Evolutionary conservation across 257 asterid genomes (phyloP), one percentile per base, ranked within the genome.

Genomic region (Solanum sparsipilum): DNA sequence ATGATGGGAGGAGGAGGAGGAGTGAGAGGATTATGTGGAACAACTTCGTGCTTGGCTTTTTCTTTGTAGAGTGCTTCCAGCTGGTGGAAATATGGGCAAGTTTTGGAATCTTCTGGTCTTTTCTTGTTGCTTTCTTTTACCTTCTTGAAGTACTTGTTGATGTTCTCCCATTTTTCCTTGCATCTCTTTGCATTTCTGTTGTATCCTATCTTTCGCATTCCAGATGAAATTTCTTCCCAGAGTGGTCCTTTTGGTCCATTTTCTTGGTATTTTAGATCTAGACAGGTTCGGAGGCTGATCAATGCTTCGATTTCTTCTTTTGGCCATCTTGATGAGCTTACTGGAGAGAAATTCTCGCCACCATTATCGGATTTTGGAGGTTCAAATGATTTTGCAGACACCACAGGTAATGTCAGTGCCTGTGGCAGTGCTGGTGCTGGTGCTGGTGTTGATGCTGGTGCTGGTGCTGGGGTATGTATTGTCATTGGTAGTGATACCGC

Each of bases 121-220:
- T 93, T 96, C 95, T 94, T 96, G 92, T 89, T 94, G 89, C 89
- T 90, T 56, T 96, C 96, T 79, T 93, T 96, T 1, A 96, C 95
- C 90, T 95, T 96, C 89, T 97, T 94, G 87, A 94, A 95, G 86
- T 96, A 95, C 81, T 96, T 96, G 90, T 96, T 96, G 70, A 96
- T 96, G 87, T 96, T 96, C 90, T 96, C 98, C 98, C 98, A 96
- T 90, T 96, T 96, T 93, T 96, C 98, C 41, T 96, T 96, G 92
- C 98, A 96, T 88, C 98, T 92, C 83, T 94, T 96, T 48, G 95
- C 93, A 88, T 91, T 96, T 70, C 98, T 95, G 15, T 88, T 90
- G 93, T 93, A 95, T 2, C 98, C 98, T 90, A 94, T 35, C 71
- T 94, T 95, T 89, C 56, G 58, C 98, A 96, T 96, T 90, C 94